Percentiles rank a stretch among this genome's conserved stretches.
Evolutionary conservation across 2,329 filamentous ascomycete species (phyloP).

Genomic region (Pestalotiopsis sp.): DNA sequence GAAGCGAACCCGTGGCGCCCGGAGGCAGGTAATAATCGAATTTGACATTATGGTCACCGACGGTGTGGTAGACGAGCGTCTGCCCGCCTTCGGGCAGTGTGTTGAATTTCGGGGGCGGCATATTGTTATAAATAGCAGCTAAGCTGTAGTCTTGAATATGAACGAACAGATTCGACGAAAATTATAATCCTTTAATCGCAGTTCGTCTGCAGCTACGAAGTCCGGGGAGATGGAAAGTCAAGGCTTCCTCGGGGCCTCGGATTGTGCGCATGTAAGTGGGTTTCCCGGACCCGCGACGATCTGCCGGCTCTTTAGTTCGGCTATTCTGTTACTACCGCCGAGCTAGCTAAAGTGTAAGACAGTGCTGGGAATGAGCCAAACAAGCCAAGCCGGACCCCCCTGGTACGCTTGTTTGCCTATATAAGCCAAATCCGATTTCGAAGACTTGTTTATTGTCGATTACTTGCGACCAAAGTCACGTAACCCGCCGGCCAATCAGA

Average conservation of each 20-base stretch:
- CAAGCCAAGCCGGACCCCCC: too few relatives aligned
- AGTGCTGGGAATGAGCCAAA: too few relatives aligned
- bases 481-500: too few relatives aligned
- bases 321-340: background rate
- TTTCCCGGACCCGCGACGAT: background rate
- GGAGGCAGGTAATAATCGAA: slow-evolving; percentile 7
- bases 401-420: too few relatives aligned
- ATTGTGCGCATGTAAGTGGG: background rate
- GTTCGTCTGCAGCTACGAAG: too few relatives aligned
- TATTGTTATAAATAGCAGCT: background rate
- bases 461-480: too few relatives aligned
- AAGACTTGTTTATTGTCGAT: too few relatives aligned
- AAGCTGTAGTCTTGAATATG: background rate
- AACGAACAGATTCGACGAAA: background rate
- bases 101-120: background rate
- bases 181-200: too few relatives aligned
- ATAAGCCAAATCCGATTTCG: too few relatives aligned
- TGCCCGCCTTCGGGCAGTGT: background rate
- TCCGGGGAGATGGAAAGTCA: background rate
- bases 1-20: background rate
- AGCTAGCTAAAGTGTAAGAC: background rate
- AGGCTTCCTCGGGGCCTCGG: background rate
- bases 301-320: background rate
- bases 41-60: slow-evolving; percentile 6
- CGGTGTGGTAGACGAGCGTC: slow-evolving; percentile 4